Evolutionary conservation across 1,139 yeast species (phyloP).

Genomic region (Pichia sp.): DNA sequence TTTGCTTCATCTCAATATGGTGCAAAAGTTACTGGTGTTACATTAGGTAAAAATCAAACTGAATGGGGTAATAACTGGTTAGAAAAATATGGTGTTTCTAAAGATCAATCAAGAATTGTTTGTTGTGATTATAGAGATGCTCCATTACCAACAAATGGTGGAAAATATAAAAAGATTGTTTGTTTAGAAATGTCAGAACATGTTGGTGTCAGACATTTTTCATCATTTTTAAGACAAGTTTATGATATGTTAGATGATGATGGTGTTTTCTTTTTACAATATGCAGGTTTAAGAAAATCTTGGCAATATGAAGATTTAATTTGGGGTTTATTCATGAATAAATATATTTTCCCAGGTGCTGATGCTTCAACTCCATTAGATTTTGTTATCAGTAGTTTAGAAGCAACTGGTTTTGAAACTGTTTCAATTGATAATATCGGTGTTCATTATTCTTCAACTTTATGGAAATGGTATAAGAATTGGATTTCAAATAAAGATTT

Average conservation of each 20-base stretch:
- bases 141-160: slow-evolving; percentile 57
- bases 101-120: slow-evolving; percentile 67
- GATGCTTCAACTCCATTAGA: slow-evolving; percentile 94
- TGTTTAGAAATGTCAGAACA: slow-evolving; percentile 97
- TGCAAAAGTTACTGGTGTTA: slow-evolving; percentile 83
- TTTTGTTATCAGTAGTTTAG: slow-evolving; percentile 71
- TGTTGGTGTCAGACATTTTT: slow-evolving; percentile 85
- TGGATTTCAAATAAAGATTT: slow-evolving; percentile 83
- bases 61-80: slow-evolving; percentile 78
- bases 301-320: slow-evolving; percentile 94
- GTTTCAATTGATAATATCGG: slow-evolving; percentile 84
- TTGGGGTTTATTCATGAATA: slow-evolving; percentile 97
- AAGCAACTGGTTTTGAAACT: slow-evolving; percentile 81
- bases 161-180: slow-evolving; percentile 74
- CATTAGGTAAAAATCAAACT: slow-evolving; percentile 87
- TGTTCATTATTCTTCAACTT: slow-evolving; percentile 85
- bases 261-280: slow-evolving; percentile 81
- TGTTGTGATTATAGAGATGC: slow-evolving; percentile 91
- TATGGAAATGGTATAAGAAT: slow-evolving; percentile 95
- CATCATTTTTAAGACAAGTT: slow-evolving; percentile 70
- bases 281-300: slow-evolving; percentile 83
- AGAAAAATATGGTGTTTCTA: slow-evolving; percentile 58
- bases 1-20: slow-evolving; percentile 79
- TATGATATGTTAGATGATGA: slow-evolving; percentile 86
- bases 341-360: slow-evolving; percentile 95